Conservation (phyloP, 2,329 filamentous ascomycete species). For the Penicillium oxalicum region DNA sequence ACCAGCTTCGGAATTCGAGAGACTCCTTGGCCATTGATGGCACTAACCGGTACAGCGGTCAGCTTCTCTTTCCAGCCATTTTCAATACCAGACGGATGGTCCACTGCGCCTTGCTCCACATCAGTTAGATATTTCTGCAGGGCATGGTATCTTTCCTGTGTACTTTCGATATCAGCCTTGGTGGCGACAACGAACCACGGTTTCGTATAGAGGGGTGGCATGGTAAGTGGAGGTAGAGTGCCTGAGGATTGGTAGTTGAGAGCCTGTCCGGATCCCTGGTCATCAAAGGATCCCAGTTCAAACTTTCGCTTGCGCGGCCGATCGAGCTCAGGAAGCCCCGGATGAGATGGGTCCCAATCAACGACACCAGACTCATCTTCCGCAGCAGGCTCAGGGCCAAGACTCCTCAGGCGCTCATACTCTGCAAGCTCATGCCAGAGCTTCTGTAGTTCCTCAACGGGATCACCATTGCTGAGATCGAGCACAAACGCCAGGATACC, state of each 20-base stretch:
- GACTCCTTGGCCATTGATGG: slow-evolving; percentile 79
- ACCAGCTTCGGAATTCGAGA: slow-evolving; percentile 46
- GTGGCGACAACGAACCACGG: slow-evolving; percentile 96
- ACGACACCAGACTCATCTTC: slow-evolving; percentile 49
- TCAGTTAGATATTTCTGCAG: slow-evolving; percentile 65
- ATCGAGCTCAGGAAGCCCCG: slow-evolving; percentile 21
- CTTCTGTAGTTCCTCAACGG: slow-evolving; percentile 68
- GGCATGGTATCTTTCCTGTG: slow-evolving; percentile 67
- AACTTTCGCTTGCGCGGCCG: slow-evolving; percentile 2
- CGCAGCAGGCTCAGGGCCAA: slow-evolving; percentile 59
- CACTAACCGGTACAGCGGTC: slow-evolving; percentile 76
- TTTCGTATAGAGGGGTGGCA: slow-evolving; percentile 79
- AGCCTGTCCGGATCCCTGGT: slow-evolving; percentile 2
- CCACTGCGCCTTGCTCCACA: slow-evolving; percentile 56
- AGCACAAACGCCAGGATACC: slow-evolving; percentile 90
- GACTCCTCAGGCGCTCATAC: slow-evolving; percentile 75
- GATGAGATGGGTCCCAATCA: slow-evolving; percentile 40
- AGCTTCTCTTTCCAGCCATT: slow-evolving; percentile 56
- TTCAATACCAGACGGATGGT: slow-evolving; percentile 69
- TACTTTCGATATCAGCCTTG: slow-evolving; percentile 77
- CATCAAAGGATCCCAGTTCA: slow-evolving; percentile 1
- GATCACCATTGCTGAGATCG: slow-evolving; percentile 73
- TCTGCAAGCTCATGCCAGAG: slow-evolving; percentile 87
- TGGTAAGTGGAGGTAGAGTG: slow-evolving; percentile 43
- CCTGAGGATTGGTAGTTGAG: slow-evolving; percentile 11